Evolutionary conservation across 2,329 filamentous ascomycete species (phyloP).

Genomic region (Endoconidiophora polonica): DNA sequence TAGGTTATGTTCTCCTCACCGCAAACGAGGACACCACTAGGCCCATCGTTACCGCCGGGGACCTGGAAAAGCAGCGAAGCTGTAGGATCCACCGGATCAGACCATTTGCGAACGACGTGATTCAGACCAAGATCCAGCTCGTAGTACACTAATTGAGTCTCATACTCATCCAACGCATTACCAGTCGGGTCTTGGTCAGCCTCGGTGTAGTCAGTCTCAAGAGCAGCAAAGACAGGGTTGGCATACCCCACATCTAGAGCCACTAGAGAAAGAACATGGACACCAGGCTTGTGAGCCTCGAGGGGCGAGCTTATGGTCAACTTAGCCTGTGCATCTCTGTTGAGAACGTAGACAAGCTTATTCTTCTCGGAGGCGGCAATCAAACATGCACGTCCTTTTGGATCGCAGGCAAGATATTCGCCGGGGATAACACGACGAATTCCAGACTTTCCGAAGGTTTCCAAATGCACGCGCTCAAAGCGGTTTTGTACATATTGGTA

Average conservation of each 20-base stretch:
- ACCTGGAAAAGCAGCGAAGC: constrained; percentile 88
- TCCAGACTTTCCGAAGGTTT: constrained; percentile 97
- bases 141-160: constrained; percentile 91
- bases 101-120: constrained; percentile 93
- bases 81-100: constrained; percentile 78
- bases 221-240: constrained; percentile 86
- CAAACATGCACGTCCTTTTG: constrained; percentile 86
- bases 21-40: constrained; percentile 88
- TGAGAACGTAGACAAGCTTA: constrained; percentile 96
- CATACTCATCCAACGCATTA: constrained; percentile 60
- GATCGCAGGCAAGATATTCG: constrained; percentile 89
- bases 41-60: constrained; percentile 81
- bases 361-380: constrained; percentile 96
- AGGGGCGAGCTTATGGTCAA: constrained; percentile 93
- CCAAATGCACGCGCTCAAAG: constrained; percentile 78
- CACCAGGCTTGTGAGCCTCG: constrained; percentile 86
- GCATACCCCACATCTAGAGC: constrained; percentile 92
- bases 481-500: constrained; percentile 74
- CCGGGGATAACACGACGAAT: constrained; percentile 85
- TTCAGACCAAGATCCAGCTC: constrained; percentile 93
- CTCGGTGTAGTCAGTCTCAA: constrained; percentile 88
- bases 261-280: constrained; percentile 73
- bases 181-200: constrained; percentile 82
- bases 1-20: constrained; percentile 92
- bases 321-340: constrained; percentile 84